Percentiles rank a stretch among this genome's conserved stretches.
Evolutionary conservation across 2,329 filamentous ascomycete genomes (phyloP).

Genomic region (Aspergillus sp.): DNA sequence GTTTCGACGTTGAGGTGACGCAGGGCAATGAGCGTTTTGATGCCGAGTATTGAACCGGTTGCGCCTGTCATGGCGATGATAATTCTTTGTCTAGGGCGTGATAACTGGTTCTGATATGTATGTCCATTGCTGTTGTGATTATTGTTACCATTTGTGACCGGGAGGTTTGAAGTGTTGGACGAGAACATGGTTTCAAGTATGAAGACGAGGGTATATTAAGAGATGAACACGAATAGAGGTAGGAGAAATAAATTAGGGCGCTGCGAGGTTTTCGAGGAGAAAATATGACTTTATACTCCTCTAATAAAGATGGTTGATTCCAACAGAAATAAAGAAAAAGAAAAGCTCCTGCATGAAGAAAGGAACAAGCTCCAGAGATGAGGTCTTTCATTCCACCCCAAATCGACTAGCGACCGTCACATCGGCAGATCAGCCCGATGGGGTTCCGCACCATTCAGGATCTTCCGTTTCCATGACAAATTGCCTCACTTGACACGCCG

Average conservation of each 20-base stretch:
- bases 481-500: neutral
- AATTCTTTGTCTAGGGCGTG: neutral
- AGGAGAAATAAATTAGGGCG: too few relatives aligned
- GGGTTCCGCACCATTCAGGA: neutral
- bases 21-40: conserved; percentile 26
- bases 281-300: too few relatives aligned
- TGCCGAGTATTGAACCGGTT: conserved; percentile 28
- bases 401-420: neutral
- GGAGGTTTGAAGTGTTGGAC: neutral
- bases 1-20: conserved; percentile 26
- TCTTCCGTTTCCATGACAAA: neutral
- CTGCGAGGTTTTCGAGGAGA: too few relatives aligned
- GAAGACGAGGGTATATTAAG: too few relatives aligned
- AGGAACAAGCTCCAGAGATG: too few relatives aligned
- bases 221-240: too few relatives aligned
- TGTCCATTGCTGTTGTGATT: neutral
- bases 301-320: too few relatives aligned
- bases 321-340: too few relatives aligned
- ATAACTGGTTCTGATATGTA: neutral
- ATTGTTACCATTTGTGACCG: too few relatives aligned
- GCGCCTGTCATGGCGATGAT: conserved; percentile 33
- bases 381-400: too few relatives aligned
- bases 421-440: neutral
- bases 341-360: too few relatives aligned
- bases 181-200: neutral